Percentiles rank a stretch among this genome's conserved stretches.
Evolutionary conservation across 345 rosid genomes (phyloP).

Genomic region (Linum tenue): DNA sequence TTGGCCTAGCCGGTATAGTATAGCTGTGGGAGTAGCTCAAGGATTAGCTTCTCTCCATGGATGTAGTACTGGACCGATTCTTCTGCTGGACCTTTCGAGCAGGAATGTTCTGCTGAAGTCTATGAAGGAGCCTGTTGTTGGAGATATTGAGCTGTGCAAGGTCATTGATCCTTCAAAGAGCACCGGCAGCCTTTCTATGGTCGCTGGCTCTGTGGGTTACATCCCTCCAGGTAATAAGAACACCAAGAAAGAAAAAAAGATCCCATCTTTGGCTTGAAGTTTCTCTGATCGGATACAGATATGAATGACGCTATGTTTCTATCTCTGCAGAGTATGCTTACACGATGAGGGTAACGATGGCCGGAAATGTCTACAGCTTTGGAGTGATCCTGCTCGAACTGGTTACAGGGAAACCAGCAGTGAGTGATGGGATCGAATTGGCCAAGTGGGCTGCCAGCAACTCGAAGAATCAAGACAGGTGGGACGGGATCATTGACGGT

Average conservation of each 20-base stretch:
- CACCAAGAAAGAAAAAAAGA: not conserved
- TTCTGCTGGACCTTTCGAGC: slow-evolving; percentile 76
- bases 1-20: slow-evolving; percentile 80
- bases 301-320: not conserved
- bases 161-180: slow-evolving; percentile 74
- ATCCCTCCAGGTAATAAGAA: slow-evolving; percentile 65
- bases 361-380: slow-evolving; percentile 73
- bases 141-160: slow-evolving; percentile 81
- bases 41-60: slow-evolving; percentile 79
- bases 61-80: slow-evolving; percentile 46
- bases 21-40: slow-evolving; percentile 80
- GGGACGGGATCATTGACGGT: slow-evolving; percentile 58
- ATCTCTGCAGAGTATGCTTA: slow-evolving; percentile 73
- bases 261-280: not conserved
- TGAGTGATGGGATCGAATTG: slow-evolving; percentile 59
- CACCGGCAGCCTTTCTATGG: slow-evolving; percentile 72
- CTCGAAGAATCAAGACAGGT: slow-evolving; percentile 33
- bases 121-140: slow-evolving; percentile 62
- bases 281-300: not conserved
- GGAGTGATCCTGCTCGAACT: slow-evolving; percentile 76
- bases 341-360: slow-evolving; percentile 79
- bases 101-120: slow-evolving; percentile 66
- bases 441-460: slow-evolving; percentile 66
- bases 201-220: slow-evolving; percentile 84
- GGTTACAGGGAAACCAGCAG: slow-evolving; percentile 71